Conservation (phyloP, 768 basidiomycete genomes). For the Lentinula aciculospora region DNA sequence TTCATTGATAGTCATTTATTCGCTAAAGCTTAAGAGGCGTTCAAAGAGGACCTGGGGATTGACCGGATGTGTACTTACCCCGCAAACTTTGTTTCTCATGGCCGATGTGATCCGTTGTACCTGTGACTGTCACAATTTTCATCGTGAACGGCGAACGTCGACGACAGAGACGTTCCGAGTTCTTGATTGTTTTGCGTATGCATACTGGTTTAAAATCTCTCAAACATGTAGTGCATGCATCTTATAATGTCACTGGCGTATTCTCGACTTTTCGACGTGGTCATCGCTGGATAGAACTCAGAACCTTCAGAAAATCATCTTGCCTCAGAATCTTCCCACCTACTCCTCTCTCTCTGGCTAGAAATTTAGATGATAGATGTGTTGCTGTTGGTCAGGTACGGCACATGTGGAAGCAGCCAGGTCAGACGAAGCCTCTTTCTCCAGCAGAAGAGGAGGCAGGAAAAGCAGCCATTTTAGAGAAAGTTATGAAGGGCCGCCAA, state of each 20-base stretch:
- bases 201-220: constrained; percentile 17
- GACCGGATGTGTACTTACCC: too few relatives aligned
- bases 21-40: too few relatives aligned
- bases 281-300: not conserved
- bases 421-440: not conserved
- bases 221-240: constrained; percentile 29
- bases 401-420: not conserved
- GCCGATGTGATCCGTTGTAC: too few relatives aligned
- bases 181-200: constrained; percentile 21
- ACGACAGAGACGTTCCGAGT: too few relatives aligned
- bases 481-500: constrained; percentile 81
- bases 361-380: not conserved
- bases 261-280: not conserved
- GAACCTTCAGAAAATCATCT: not conserved
- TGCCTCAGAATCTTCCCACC: not conserved
- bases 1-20: too few relatives aligned
- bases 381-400: not conserved
- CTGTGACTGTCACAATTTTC: not conserved
- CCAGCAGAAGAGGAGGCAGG: constrained; percentile 58
- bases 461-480: constrained; percentile 72
- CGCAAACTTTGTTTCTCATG: too few relatives aligned
- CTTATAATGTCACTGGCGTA: not conserved
- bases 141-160: too few relatives aligned
- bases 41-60: too few relatives aligned
- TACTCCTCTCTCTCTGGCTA: not conserved